These are phyloP conservation scores for Chrysanthemum makinoi DNA, from an alignment of 129 eudicot genomes.

Conservation along the genomic window DNA sequence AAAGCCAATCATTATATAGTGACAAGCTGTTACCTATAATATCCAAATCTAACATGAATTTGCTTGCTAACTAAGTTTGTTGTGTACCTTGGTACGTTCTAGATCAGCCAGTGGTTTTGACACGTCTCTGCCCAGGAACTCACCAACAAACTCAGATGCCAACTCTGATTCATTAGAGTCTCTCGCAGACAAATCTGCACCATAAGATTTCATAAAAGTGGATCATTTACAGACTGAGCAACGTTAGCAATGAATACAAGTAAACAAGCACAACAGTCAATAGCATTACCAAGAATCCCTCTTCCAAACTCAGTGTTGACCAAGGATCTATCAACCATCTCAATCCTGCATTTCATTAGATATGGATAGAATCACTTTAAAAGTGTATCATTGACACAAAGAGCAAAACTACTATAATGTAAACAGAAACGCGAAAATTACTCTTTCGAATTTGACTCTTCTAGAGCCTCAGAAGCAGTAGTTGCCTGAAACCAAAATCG, in stretches of 20 bases:
- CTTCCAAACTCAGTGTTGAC: slow-evolving; percentile 37
- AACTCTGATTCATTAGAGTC: slow-evolving; percentile 45
- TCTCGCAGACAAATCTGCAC: slow-evolving; percentile 65
- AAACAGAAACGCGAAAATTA: not conserved
- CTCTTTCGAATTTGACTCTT: slow-evolving; percentile 48
- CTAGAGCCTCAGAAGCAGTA: slow-evolving; percentile 24
- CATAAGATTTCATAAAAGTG: not conserved
- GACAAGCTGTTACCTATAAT: no score
- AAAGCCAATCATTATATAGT: not conserved
- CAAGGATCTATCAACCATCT: slow-evolving; percentile 60
- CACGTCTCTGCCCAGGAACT: slow-evolving; percentile 34
- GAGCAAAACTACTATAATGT: no score
- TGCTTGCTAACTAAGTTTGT: not conserved
- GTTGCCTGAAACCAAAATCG: no score
- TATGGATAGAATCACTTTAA: no score
- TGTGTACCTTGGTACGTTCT: slow-evolving; percentile 56
- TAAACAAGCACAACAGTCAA: not conserved
- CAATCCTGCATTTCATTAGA: slow-evolving; percentile 35
- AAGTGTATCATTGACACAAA: no score
- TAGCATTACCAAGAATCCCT: slow-evolving; percentile 50
- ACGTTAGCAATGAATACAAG: not conserved
- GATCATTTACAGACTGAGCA: not conserved
- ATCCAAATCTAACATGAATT: no score
- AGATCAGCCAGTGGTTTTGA: slow-evolving; percentile 47
- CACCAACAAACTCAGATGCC: slow-evolving; percentile 43